Conservation (phyloP, 2,329 filamentous ascomycete genomes). For the Neospermospora avenae region DNA sequence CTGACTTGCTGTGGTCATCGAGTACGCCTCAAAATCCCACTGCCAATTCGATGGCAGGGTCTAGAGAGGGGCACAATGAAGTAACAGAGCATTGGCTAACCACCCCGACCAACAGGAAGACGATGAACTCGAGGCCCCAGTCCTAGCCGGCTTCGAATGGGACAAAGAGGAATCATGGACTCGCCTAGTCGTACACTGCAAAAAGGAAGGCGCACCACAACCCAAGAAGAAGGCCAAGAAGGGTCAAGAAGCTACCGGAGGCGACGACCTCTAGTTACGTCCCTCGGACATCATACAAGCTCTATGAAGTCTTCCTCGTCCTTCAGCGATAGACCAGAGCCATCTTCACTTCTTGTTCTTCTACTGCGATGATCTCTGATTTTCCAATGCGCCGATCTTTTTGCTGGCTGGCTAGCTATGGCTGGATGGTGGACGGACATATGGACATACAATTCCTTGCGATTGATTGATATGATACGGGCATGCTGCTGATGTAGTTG, state of each 20-base stretch:
- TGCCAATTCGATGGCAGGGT: background rate
- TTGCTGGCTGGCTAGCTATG: constrained; percentile 3
- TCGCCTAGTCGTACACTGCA: constrained; percentile 80
- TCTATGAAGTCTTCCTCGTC: constrained; percentile 15
- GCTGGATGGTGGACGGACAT: background rate
- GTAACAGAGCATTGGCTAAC: constrained; percentile 26
- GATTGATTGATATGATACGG: background rate
- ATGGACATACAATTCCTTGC: constrained; percentile 1
- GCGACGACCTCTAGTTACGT: constrained; percentile 33
- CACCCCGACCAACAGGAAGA: constrained; percentile 60
- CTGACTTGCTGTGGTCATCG: background rate
- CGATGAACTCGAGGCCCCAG: constrained; percentile 83
- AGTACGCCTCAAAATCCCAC: background rate
- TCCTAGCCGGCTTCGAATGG: constrained; percentile 95
- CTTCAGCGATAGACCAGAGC: constrained; percentile 12
- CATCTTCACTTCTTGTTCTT: background rate
- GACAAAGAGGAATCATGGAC: constrained; percentile 91
- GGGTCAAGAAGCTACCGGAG: constrained; percentile 42
- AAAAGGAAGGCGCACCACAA: constrained; percentile 60
- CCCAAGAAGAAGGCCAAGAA: constrained; percentile 66
- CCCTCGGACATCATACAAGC: background rate
- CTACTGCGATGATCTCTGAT: background rate
- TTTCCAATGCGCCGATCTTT: background rate
- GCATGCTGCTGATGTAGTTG: background rate
- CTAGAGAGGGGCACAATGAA: too few species aligned